Evolutionary conservation across 208 protist genomes (phyloP), one percentile per base, ranked within the genome.

Genomic region (Endotrypanum monterogeii): DNA sequence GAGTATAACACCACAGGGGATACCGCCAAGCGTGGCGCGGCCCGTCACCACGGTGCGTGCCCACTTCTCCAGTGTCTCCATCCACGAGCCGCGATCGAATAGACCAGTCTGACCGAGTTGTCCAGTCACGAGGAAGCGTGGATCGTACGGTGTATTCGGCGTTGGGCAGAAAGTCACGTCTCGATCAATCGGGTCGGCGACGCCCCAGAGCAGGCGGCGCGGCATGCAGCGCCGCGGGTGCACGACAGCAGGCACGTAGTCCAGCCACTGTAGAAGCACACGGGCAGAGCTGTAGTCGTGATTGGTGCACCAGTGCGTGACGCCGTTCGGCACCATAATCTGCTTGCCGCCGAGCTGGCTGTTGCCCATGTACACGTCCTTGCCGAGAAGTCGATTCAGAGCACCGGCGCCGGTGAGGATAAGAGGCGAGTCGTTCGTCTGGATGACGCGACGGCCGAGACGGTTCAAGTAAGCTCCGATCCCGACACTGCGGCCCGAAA

Each of bases 391-490:
- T 37, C 91, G 92, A 75, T 98, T 98, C 32, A 98, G 84, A 1
- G 98, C 98, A 9, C 76, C 67, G 11, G 90, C 89, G 57, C 98
- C 98, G 23, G 98, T 99, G 1, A 99, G 81, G 63, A 99, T 97
- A 37, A 99, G 94, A 8, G 98, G 97, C 0, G 91, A 84, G 72
- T 92, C 87, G 68, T 88, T 84, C 52, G 96, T 98, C 82, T 99
- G 98, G 78, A 99, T 98, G 35, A 99, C 89, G 68, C 98, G 90
- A 72, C 99, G 96, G 44, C 98, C 99, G 9, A 99, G 89, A 41
- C 99, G 94, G 60, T 99, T 98, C 9, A 99, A 81, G 80, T 99
- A 99, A 3, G 99, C 98, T 23, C 99, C 99, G 80, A 99, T 99
- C 72, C 99, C 99, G 39, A 99, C 98, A 39, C 98, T 98, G 55